Conservation (phyloP, 768 basidiomycete genomes). For the Tricholoma sp. region DNA sequence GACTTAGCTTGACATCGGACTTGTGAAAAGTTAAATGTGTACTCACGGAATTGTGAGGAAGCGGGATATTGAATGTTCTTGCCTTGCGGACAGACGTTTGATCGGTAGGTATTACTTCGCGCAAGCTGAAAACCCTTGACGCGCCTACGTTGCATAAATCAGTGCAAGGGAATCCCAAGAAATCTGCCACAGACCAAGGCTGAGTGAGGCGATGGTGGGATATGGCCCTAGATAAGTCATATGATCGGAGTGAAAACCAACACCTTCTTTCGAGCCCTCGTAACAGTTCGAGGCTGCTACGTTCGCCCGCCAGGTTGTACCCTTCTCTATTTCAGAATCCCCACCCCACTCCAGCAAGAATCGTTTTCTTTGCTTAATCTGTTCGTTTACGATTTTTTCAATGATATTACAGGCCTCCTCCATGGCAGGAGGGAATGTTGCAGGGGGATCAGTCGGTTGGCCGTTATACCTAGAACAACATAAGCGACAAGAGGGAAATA, state of each 20-base stretch:
- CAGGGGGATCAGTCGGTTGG: conserved; percentile 43
- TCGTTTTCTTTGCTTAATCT: conserved; percentile 56
- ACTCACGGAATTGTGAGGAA: no score
- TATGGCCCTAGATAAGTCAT: conserved; percentile 79
- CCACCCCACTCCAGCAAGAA: conserved; percentile 67
- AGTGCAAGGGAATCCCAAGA: no score
- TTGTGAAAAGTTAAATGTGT: no score
- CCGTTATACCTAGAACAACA: conserved; percentile 69
- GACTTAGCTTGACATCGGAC: no score
- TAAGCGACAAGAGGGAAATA: not conserved
- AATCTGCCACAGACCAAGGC: no score
- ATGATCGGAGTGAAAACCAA: conserved; percentile 81
- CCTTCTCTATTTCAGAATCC: conserved; percentile 14
- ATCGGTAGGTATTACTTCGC: no score
- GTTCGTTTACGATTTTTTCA: conserved; percentile 66
- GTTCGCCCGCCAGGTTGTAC: conserved; percentile 63
- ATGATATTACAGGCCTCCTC: conserved; percentile 73
- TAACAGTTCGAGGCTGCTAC: conserved; percentile 87
- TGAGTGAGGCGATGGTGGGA: conserved; percentile 66
- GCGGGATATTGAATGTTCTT: no score
- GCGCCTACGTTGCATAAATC: no score
- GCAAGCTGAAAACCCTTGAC: no score
- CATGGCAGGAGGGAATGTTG: conserved; percentile 60
- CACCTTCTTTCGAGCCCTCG: conserved; percentile 74
- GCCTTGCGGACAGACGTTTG: no score